Evolutionary conservation across 2,329 filamentous ascomycete species (phyloP), one percentile per base, ranked within the genome.

Genomic region (Parafenestella ontariensis): DNA sequence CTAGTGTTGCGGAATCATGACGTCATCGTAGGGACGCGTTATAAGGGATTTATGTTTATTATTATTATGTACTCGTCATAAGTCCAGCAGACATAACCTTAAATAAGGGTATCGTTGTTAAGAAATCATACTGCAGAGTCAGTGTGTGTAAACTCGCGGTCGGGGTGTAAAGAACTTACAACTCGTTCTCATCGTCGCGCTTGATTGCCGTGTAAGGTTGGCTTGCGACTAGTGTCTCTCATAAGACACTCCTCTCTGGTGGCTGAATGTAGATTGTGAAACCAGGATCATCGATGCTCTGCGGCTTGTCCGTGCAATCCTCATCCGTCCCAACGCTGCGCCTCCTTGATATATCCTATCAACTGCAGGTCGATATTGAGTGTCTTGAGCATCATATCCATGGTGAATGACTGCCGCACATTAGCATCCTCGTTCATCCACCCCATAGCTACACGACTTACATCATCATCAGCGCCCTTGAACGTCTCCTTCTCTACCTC

Each of bases 311-410:
- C 10, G 17, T 15, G 37, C 6, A 5, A 24, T 26, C 1, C 34
- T 82, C 72, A 85, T 54, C 80, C 79, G 46, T 81, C 74, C 87
- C 87, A 90, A 67, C 78, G 77, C 68, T 88, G 83, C 48, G 76
- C 71, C 11, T 77, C 71, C 53, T 80, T 79, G 70, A 88, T 85
- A 69, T 84, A 89, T 5, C 87, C 87, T 59, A 90, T 87, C n/a
- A 84, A 67, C 44, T 81, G 76, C 4, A 85, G 73, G 50, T 89
- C 85, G 52, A 90, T 83, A 64, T 88, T 87, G 54, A 90, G 76
- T 26, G 82, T 85, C 60, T 82, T 82, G 15, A 90, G 79, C 87
- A 90, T 89, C 81, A 85, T 85, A 43, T 83, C 85, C 82, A 90
- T 88, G 11, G 86, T 89, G 65, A 89, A 89, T 11, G 82, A 82